Base-by-base conservation (phyloP, 2,329 filamentous ascomycete genomes). In the Aphanoascus verrucosus region DNA sequence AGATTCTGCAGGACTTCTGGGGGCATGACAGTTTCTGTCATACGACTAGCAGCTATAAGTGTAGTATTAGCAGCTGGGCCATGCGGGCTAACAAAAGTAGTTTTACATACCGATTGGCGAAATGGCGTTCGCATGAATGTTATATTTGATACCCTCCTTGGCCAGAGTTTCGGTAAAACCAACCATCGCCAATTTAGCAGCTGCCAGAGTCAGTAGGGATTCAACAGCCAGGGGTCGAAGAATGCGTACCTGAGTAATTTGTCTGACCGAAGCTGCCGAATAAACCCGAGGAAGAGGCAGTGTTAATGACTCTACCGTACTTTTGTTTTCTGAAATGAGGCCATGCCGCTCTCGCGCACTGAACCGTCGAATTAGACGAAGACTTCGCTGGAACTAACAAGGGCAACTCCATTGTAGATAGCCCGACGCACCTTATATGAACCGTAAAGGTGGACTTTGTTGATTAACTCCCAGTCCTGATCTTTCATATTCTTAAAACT, bases 401-500 rank as follows among this genome's bases (percentile, higher is more conserved):
- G n/a, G 8, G n/a, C n/a, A n/a, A 41, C 14, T 15, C 46, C 12
- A 17, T 12, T 31, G 19, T 28, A 15, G 6, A 31, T 15, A 20
- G 8, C 19, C 20, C 40, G 19, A 40, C 63, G 42, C 62, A 77
- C 76, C 71, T 95, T 97, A 80, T 94, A 98, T 65, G 89, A 85
- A 63, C 93, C 93, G 67, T 83, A 86, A 64, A 96, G 83, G 72
- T 98, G 91, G 55, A 97, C 91, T 69, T 83, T 85, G 72, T 91
- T 87, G 68, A 96, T 86, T 62, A 96, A 75, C 68, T 98, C 91
- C 93, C 93, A 98, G 71, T 98, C 93, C 67, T 85, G 74, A 70
- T 98, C 93, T 71, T 85, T 93, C 81, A 97, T 94, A 75, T 97
- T 97, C 81, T 95, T 95, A 77, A 98, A 97, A 79, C 87, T 91